Conservation (phyloP, 768 basidiomycete species). For the Naganishia vaughanmartiniae region DNA sequence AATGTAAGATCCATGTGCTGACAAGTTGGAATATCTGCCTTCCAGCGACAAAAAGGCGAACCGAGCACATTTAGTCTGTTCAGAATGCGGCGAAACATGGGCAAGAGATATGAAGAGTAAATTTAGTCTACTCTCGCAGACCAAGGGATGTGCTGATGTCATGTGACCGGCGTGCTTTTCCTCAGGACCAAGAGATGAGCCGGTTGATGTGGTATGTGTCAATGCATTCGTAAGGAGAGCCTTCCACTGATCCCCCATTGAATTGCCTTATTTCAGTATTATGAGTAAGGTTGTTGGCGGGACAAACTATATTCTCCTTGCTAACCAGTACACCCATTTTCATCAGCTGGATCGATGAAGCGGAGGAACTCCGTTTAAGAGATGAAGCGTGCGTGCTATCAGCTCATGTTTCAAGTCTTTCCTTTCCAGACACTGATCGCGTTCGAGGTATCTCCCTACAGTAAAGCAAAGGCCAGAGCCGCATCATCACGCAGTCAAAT, state of each 20-base stretch:
- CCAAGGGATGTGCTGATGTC: neutral
- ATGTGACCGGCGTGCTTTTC: conserved; percentile 24
- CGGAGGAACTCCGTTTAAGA: conserved; percentile 42
- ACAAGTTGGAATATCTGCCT: conserved; percentile 54
- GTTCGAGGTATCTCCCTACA: neutral
- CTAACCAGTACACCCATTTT: neutral
- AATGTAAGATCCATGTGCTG: neutral
- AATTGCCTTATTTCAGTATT: neutral
- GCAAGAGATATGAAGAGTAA: conserved; percentile 74
- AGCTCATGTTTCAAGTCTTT: too few species aligned
- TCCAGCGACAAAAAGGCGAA: conserved; percentile 57
- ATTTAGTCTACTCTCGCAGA: neutral
- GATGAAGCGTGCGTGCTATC: conserved; percentile 40
- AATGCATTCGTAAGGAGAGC: conserved; percentile 59
- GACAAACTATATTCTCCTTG: neutral
- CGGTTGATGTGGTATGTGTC: conserved; percentile 54
- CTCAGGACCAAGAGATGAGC: conserved; percentile 27
- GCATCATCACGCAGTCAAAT: conserved; percentile 25
- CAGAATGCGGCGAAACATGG: conserved; percentile 86
- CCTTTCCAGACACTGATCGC: neutral
- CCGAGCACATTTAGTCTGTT: conserved; percentile 69
- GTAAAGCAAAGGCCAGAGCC: conserved; percentile 19
- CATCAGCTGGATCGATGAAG: conserved; percentile 48
- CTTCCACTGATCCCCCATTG: neutral
- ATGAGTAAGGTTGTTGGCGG: neutral